Evolutionary conservation across 306 rosid genomes (phyloP).

Genomic region (Gastrolobium bilobum): DNA sequence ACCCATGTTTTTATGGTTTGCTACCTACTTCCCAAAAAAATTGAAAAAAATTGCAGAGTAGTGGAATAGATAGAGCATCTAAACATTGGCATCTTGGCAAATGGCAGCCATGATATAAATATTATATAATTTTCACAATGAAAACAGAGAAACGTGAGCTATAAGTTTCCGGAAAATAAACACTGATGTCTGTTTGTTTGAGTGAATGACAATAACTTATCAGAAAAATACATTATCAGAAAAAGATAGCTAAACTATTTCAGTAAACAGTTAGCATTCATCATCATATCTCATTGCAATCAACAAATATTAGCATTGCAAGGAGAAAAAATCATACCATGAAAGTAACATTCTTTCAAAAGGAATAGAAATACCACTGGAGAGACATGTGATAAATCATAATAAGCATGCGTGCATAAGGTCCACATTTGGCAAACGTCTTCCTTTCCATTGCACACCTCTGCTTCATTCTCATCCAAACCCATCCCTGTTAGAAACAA

Average conservation of each 20-base stretch:
- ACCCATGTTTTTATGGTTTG: no score
- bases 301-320: constrained; percentile 9
- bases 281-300: constrained; percentile 16
- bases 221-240: background rate
- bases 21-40: no score
- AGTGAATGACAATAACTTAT: background rate
- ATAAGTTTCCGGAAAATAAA: constrained; percentile 28
- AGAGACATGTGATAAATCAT: constrained; percentile 71
- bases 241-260: constrained; percentile 40
- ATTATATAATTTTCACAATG: background rate
- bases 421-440: constrained; percentile 48
- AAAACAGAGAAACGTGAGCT: background rate
- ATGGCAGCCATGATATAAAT: no score
- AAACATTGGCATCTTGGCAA: no score
- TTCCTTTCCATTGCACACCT: constrained; percentile 43
- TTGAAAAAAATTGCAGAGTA: no score
- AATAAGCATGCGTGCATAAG: constrained; percentile 74
- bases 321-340: constrained; percentile 65
- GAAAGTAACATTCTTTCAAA: constrained; percentile 79
- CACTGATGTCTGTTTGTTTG: background rate
- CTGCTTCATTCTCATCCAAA: constrained; percentile 59
- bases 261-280: constrained; percentile 36
- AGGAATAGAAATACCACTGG: constrained; percentile 84
- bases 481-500: constrained; percentile 60
- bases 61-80: no score